phyloP scores from a whole-genome alignment of 768 basidiomycete genomes.

The Naganishia randhawae region DNA sequence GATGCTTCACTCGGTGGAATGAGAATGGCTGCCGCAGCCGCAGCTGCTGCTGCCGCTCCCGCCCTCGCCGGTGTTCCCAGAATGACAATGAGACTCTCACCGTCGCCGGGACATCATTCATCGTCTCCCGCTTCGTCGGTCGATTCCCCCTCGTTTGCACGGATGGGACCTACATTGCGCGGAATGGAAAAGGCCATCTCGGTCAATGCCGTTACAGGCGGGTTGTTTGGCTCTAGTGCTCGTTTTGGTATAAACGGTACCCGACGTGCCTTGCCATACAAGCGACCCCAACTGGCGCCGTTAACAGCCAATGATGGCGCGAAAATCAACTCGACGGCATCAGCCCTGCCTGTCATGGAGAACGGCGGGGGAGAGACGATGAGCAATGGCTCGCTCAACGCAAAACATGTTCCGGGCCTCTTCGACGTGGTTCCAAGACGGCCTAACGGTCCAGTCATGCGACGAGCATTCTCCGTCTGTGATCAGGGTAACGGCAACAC shows the following conservation, averaged over 20 bases:
- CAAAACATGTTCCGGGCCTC: neutral
- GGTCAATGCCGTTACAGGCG: slow-evolving; percentile 29
- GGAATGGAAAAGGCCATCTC: slow-evolving; percentile 40
- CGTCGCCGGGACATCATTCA: neutral
- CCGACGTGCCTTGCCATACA: slow-evolving; percentile 41
- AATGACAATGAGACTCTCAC: neutral
- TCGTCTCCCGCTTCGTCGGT: slow-evolving; percentile 46
- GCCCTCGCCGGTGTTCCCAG: too few species aligned
- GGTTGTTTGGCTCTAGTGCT: slow-evolving; percentile 35
- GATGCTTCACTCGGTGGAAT: slow-evolving; percentile 6
- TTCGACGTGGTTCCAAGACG: slow-evolving; percentile 23
- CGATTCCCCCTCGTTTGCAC: slow-evolving; percentile 44
- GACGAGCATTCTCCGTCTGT: slow-evolving; percentile 48
- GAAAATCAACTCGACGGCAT: slow-evolving; percentile 30
- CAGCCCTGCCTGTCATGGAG: slow-evolving; percentile 43
- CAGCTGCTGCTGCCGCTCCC: slow-evolving; percentile 34
- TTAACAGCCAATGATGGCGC: slow-evolving; percentile 21
- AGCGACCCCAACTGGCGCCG: slow-evolving; percentile 41
- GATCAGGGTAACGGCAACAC: slow-evolving; percentile 43
- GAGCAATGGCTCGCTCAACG: slow-evolving; percentile 19
- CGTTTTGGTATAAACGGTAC: slow-evolving; percentile 33
- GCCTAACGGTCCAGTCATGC: slow-evolving; percentile 39
- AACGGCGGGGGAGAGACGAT: slow-evolving; percentile 13
- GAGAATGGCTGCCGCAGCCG: slow-evolving; percentile 8
- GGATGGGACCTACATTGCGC: slow-evolving; percentile 33